These are phyloP conservation scores for Wickerhamomyces queroliae DNA, from an alignment of 805 yeast species.

Conservation along the genomic window DNA sequence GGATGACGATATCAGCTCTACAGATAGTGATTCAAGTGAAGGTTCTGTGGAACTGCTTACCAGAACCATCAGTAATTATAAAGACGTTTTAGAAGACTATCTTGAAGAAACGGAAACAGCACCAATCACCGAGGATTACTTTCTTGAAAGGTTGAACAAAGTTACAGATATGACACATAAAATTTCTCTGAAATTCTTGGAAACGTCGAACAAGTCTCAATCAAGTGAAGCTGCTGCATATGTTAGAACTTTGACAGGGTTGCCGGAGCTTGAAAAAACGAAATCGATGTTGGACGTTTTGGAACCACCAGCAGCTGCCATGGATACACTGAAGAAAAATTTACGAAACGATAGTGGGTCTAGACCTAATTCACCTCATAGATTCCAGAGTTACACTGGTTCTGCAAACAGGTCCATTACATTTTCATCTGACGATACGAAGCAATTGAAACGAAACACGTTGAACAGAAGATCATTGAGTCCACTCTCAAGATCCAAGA, in stretches of 20 bases:
- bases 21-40: conserved; percentile 8
- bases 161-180: conserved; percentile 18
- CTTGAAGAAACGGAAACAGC: conserved; percentile 2
- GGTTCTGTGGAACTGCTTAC: conserved; percentile 5
- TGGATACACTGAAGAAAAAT: conserved; percentile 1
- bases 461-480: background rate
- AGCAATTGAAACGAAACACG: conserved; percentile 1
- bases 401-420: conserved; percentile 5
- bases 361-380: too few relatives aligned
- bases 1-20: background rate
- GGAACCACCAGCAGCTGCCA: conserved; percentile 4
- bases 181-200: conserved; percentile 18
- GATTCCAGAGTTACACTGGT: background rate
- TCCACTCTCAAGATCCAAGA: background rate
- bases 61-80: conserved; percentile 5
- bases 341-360: too few relatives aligned
- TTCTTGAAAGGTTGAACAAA: conserved; percentile 9
- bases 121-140: background rate
- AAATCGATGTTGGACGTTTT: conserved; percentile 23
- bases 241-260: conserved; percentile 36
- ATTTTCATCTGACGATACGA: conserved; percentile 9
- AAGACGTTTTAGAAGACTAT: conserved; percentile 3
- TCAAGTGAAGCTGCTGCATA: conserved; percentile 34
- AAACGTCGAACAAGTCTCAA: conserved; percentile 27
- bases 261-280: conserved; percentile 17